Evolutionary conservation across 176 grass and related monocot genomes (phyloP).

Genomic region (Poa pratensis): DNA sequence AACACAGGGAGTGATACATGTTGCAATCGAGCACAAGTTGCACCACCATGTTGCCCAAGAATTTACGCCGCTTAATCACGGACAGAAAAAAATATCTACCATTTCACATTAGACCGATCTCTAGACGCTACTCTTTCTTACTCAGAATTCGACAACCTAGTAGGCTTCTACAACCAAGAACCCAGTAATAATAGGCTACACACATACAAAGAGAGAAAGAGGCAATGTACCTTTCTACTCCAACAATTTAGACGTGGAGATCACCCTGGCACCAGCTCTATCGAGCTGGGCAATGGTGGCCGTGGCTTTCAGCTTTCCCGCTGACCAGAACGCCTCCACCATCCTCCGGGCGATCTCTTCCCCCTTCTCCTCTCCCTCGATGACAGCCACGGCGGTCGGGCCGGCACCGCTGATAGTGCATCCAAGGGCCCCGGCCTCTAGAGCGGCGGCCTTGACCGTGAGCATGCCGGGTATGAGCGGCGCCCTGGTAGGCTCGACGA

Average conservation of each 20-base stretch:
- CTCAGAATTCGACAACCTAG: background rate
- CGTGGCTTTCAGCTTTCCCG: background rate
- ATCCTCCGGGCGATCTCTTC: background rate
- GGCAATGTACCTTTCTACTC: constrained; percentile 43
- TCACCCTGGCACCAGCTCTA: background rate
- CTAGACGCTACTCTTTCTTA: background rate
- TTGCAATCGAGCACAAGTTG: background rate
- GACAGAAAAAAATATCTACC: background rate
- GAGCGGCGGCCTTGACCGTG: background rate
- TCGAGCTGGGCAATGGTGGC: background rate
- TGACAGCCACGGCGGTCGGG: background rate
- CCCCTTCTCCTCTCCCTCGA: background rate
- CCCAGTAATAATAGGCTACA: background rate
- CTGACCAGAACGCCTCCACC: background rate
- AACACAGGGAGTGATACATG: background rate
- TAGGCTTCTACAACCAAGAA: background rate
- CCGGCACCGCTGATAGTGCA: background rate
- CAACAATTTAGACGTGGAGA: background rate
- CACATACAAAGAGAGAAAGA: background rate
- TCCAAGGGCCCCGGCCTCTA: background rate
- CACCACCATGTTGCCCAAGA: background rate
- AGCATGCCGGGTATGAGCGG: background rate
- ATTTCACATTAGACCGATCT: background rate
- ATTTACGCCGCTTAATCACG: background rate
- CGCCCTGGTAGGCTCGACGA: constrained; percentile 9